These are phyloP conservation scores for Fusarium decemcellulare DNA, from an alignment of 2,329 filamentous ascomycete genomes.

Conservation along the genomic window DNA sequence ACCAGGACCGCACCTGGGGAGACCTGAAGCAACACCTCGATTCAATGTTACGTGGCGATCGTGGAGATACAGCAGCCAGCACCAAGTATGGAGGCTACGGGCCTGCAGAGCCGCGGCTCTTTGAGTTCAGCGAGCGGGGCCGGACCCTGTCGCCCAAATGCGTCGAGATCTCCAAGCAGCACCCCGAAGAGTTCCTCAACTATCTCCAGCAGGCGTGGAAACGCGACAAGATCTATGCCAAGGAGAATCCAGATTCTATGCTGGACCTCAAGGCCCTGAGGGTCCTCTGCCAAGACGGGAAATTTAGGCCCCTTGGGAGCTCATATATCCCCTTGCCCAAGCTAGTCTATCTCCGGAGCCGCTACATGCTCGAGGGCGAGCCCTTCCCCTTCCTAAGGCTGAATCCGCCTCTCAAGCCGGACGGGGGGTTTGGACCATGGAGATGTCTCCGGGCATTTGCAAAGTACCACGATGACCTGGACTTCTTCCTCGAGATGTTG, in stretches of 20 bases:
- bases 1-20: slow-evolving; percentile 35
- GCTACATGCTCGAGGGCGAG: slow-evolving; percentile 43
- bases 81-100: slow-evolving; percentile 40
- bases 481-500: slow-evolving; percentile 45
- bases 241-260: slow-evolving; percentile 39
- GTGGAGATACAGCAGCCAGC: slow-evolving; percentile 43
- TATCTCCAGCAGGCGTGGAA: slow-evolving; percentile 42
- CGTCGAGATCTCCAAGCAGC: slow-evolving; percentile 39
- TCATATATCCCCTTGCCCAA: slow-evolving; percentile 43
- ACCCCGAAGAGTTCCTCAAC: slow-evolving; percentile 39
- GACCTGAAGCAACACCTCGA: slow-evolving; percentile 38
- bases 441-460: slow-evolving; percentile 38
- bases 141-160: slow-evolving; percentile 40
- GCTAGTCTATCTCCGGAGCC: slow-evolving; percentile 43
- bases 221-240: slow-evolving; percentile 40
- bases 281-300: slow-evolving; percentile 37
- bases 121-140: slow-evolving; percentile 41
- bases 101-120: slow-evolving; percentile 40
- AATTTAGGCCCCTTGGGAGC: slow-evolving; percentile 34
- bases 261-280: slow-evolving; percentile 37
- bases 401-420: slow-evolving; percentile 30
- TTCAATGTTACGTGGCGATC: slow-evolving; percentile 43
- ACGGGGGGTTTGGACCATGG: slow-evolving; percentile 38
- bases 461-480: slow-evolving; percentile 34
- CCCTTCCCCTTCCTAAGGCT: slow-evolving; percentile 42